Conservation (phyloP, 129 eudicot genomes). For the Cynara cardunculus region DNA sequence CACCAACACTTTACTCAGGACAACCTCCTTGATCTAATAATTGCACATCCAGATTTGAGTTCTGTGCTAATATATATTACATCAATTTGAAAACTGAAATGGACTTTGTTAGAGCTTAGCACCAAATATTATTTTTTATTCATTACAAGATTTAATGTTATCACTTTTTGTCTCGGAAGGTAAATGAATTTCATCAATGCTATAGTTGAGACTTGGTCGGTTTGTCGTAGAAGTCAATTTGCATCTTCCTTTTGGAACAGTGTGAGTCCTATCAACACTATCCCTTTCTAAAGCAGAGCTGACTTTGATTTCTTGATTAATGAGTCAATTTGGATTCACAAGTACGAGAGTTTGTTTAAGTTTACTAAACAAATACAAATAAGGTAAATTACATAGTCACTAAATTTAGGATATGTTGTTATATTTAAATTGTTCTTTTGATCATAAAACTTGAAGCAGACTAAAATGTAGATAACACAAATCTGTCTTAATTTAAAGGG, state of each 20-base stretch:
- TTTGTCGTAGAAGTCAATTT: not conserved
- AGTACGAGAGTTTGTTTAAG: not conserved
- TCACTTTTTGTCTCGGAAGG: not conserved
- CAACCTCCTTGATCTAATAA: too few species aligned
- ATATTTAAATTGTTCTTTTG: slow-evolving; percentile 6
- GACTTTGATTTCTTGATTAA: too few species aligned
- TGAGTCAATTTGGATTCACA: not conserved
- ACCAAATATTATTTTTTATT: not conserved
- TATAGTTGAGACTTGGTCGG: not conserved
- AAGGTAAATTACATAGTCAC: not conserved
- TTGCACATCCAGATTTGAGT: too few species aligned
- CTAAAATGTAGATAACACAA: too few species aligned
- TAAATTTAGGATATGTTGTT: not conserved
- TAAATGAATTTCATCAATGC: not conserved
- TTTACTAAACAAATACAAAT: not conserved
- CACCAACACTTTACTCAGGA: too few species aligned
- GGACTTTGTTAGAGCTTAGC: not conserved
- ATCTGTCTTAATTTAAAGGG: too few species aligned
- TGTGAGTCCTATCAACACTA: not conserved
- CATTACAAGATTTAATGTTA: not conserved
- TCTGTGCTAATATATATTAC: not conserved
- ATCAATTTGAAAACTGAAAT: not conserved
- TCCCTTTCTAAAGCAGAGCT: not conserved
- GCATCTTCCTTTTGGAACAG: not conserved
- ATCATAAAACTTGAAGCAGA: too few species aligned